A percentile compares a stretch with the other conserved stretches of the same genome.
Evolutionary conservation across 495 filamentous ascomycete genomes (phyloP).

Genomic region (Penicillium egyptiacum): DNA sequence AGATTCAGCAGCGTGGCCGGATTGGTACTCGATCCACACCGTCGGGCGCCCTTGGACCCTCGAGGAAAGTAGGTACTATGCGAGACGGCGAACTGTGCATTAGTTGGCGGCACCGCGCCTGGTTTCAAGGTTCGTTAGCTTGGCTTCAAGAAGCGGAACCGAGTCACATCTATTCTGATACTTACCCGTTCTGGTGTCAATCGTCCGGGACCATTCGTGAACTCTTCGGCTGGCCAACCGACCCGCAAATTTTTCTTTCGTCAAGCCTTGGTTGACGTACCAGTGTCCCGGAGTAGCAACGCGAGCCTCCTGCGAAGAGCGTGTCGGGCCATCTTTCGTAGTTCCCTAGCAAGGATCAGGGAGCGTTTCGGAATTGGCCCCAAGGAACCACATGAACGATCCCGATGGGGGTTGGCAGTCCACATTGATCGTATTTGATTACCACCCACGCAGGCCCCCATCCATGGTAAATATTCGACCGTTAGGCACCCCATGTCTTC

Average conservation of each 20-base stretch:
- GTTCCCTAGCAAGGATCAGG: constrained; percentile 12
- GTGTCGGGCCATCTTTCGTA: constrained; percentile 8
- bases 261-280: constrained; percentile 14
- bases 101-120: constrained; percentile 25
- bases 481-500: background rate
- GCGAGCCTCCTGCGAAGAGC: constrained; percentile 1
- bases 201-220: constrained; percentile 16
- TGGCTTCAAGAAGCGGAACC: constrained; percentile 21
- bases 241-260: constrained; percentile 19
- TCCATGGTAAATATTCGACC: constrained; percentile 2
- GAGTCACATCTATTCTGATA: constrained; percentile 22
- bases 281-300: constrained; percentile 6
- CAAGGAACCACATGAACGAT: constrained; percentile 10
- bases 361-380: constrained; percentile 1
- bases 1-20: constrained; percentile 15
- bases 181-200: constrained; percentile 14
- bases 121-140: constrained; percentile 26
- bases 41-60: constrained; percentile 31
- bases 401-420: constrained; percentile 13
- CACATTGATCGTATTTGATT: constrained; percentile 18
- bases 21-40: constrained; percentile 26
- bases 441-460: constrained; percentile 7
- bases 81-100: constrained; percentile 23
- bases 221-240: constrained; percentile 23
- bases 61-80: constrained; percentile 26